Percentiles rank a stretch among this genome's conserved stretches.
phyloP scores from a whole-genome alignment of 2,329 filamentous ascomycete genomes.

The Fusarium goolgardi region DNA sequence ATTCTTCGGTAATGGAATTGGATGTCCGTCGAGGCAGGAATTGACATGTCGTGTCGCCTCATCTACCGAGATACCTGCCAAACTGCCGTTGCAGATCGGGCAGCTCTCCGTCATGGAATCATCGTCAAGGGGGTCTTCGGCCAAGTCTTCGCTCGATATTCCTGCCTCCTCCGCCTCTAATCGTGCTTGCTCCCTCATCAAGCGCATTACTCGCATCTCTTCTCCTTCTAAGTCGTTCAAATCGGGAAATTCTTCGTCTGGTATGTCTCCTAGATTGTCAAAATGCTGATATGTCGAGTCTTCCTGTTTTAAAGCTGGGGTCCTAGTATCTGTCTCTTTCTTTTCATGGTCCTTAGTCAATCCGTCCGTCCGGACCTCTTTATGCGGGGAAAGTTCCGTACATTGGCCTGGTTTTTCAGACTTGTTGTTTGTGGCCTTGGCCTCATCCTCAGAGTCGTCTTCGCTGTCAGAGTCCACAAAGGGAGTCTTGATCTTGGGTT shows the following conservation, averaged over 20 bases:
- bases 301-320: constrained; percentile 46
- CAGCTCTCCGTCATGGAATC: constrained; percentile 61
- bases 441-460: constrained; percentile 47
- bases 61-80: constrained; percentile 70
- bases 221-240: constrained; percentile 67
- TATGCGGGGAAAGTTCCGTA: constrained; percentile 40
- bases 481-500: constrained; percentile 55
- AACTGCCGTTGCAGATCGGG: constrained; percentile 78
- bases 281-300: constrained; percentile 51
- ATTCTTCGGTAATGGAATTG: constrained; percentile 67
- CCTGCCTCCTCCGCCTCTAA: constrained; percentile 70
- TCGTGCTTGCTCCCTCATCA: constrained; percentile 80
- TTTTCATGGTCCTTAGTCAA: constrained; percentile 41
- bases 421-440: constrained; percentile 4
- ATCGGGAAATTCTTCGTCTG: constrained; percentile 68
- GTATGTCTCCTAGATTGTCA: constrained; percentile 51
- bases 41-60: constrained; percentile 90
- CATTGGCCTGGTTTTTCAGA: constrained; percentile 33
- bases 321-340: constrained; percentile 28
- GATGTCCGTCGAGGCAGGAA: constrained; percentile 86
- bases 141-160: constrained; percentile 52
- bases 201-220: constrained; percentile 73
- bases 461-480: constrained; percentile 77
- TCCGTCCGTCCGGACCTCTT: constrained; percentile 37
- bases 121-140: constrained; percentile 50